phyloP scores from a whole-genome alignment of 1,284 basidiomycete genomes.

The Anthracocystis setariae region DNA sequence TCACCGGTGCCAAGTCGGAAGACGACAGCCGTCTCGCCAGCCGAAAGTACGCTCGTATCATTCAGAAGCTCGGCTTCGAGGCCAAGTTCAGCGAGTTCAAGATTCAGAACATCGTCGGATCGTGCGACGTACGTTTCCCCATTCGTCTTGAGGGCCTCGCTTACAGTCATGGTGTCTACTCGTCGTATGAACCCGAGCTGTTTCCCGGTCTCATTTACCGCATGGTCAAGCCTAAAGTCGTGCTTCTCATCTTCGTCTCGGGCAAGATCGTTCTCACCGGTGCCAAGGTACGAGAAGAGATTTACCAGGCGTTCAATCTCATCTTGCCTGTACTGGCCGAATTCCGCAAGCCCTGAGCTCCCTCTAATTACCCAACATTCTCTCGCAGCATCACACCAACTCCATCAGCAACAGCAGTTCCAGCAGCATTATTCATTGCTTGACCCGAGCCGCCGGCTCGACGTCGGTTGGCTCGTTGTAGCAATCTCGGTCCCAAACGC shows the following conservation, averaged over 20 bases:
- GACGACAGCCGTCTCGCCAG: slow-evolving; percentile 96
- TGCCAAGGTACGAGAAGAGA: slow-evolving; percentile 99
- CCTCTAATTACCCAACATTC: slow-evolving; percentile 31
- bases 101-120: slow-evolving; percentile 98
- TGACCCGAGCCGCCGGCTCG: slow-evolving; percentile 14
- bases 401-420: slow-evolving; percentile 31
- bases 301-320: slow-evolving; percentile 98
- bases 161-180: slow-evolving; percentile 98
- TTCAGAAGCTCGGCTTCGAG: slow-evolving; percentile 99
- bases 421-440: slow-evolving; percentile 32
- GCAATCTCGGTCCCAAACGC: slow-evolving; percentile 1
- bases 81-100: slow-evolving; percentile 99
- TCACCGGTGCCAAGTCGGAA: slow-evolving; percentile 98
- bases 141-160: slow-evolving; percentile 97
- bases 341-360: slow-evolving; percentile 66
- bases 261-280: slow-evolving; percentile 99
- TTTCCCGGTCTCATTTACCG: slow-evolving; percentile 99
- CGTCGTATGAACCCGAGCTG: slow-evolving; percentile 96
- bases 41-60: slow-evolving; percentile 98
- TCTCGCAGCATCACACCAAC: slow-evolving; percentile 33
- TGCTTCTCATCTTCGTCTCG: slow-evolving; percentile 96
- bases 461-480: slow-evolving; percentile 10
- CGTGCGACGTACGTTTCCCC: slow-evolving; percentile 98
- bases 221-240: slow-evolving; percentile 99
- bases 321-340: slow-evolving; percentile 78